Evolutionary conservation across 1,284 basidiomycete species (phyloP), one percentile per base, ranked within the genome.

Genomic region (Apiotrichum montevideense): DNA sequence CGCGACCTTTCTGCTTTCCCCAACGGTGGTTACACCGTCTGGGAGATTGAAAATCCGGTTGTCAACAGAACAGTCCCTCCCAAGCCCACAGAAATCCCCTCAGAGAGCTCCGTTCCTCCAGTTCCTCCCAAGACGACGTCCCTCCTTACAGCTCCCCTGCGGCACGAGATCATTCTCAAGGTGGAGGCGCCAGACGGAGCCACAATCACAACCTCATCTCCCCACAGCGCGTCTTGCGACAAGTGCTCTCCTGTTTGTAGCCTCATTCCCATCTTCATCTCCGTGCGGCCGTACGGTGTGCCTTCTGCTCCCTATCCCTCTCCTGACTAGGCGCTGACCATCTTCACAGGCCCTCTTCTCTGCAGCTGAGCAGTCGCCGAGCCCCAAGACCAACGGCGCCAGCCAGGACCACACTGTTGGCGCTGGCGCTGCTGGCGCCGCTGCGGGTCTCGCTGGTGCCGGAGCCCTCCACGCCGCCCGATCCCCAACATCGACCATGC

Each of bases 1-100:
- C 69, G 67, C 51, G 65, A 73, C 55, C 62, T 65, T 1, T 47
- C 54, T 1, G 46, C 69, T 13, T 73, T 70, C 62, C 66, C 65
- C 14, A 73, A 73, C 54, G 65, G 63, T 7, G 73, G 73, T 1
- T 60, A 55, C 45, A 64, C 68, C 3, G 66, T 68, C 39, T 74
- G 67, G 67, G 70, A 70, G 55, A 46, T 52, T 21, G 41, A 46
- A 21, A 21, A 21, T 39, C 9, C 47, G 13, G 15, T n/a, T 3
- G 15, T 15, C 11, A 39, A 7, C 13, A 39, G 37, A 39, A 39
- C 8, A 8, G 8, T 39, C 37, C 6, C 51, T 8, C 6, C 15
- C 21, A n/a, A 34, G 29, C 14, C 48, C 14, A n/a, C 47, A n/a
- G 40, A 42, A 21, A 48, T 32, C 41, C 44, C 10, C 29, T 8